Evolutionary conservation across 1,139 yeast genomes (phyloP), one percentile per base, ranked within the genome.

Genomic region (Kodamaea alishanica): DNA sequence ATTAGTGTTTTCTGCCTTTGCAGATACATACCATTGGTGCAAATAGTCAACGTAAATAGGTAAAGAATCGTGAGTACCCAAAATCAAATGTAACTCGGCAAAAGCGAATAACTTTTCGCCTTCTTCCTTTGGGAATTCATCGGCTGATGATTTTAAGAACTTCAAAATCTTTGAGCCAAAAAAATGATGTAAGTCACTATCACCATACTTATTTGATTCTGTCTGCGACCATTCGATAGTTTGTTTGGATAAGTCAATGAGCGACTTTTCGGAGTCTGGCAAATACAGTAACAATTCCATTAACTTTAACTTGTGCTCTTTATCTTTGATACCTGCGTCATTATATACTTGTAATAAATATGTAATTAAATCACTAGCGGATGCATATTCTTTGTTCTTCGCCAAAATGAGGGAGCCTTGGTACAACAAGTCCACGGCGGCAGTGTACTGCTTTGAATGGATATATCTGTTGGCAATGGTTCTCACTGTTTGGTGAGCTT

Each of bases 401-500:
- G 85, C 68, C 42, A 90, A 72, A 26, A 83, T 77, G 43, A 77
- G 67, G 0, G 94, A 75, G 31, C 92, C 89, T 50, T 81, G 80
- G 51, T 77, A 77, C 30, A 90, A 70, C 42, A 89, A 65, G 40
- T 85, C 89, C 39, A 79, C 71, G 8, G 97, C 96, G 32, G 83
- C 83, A 4, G 63, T 60, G 56, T 75, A 86, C 46, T 84, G 79
- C 46, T 79, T 77, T 26, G 81, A 60, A 47, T 87, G 79, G 34
- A 85, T 82, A 54, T 86, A 84, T 55, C 98, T 71, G 49, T 89
- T 88, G 33, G 86, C 88, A 42, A 90, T 84, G 6, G 97, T 88
- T 53, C 96, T 70, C 38, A 90, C 73, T 0, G 96, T 90, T 61
- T 90, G 97, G 56, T 90, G 96, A 0, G 97, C 97, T 58, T 92